These are phyloP conservation scores for Camelina laxa DNA, from an alignment of 345 rosid genomes.

Conservation along the genomic window DNA sequence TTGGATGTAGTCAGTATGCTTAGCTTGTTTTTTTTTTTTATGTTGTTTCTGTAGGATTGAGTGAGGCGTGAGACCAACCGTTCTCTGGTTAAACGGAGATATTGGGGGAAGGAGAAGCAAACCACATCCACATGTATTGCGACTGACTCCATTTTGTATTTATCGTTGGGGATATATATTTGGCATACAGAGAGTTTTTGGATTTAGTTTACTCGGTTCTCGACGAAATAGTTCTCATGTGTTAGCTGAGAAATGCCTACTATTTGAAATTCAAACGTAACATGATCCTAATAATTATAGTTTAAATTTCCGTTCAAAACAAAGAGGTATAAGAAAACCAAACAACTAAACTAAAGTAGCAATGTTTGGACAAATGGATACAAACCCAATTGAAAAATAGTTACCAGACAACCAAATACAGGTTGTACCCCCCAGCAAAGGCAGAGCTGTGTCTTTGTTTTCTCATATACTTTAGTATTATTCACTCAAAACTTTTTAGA, in stretches of 20 bases:
- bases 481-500: not conserved
- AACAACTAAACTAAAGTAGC: not conserved
- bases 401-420: conserved; percentile 23
- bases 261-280: not conserved
- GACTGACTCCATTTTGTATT: conserved; percentile 1
- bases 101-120: not conserved
- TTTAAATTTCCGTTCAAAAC: not conserved
- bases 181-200: not conserved
- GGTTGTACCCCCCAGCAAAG: conserved; percentile 34
- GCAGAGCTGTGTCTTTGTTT: conserved; percentile 27
- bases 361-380: conserved; percentile 20
- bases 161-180: not conserved
- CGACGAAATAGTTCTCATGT: not conserved
- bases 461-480: conserved; percentile 7
- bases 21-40: not conserved
- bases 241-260: not conserved
- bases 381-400: conserved; percentile 4
- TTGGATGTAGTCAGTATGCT: conserved; percentile 2
- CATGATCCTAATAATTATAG: not conserved
- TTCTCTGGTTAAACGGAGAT: not conserved
- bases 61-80: not conserved
- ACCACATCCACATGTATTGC: conserved; percentile 2
- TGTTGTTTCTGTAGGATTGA: not conserved
- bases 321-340: not conserved
- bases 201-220: not conserved